phyloP scores from a whole-genome alignment of 805 yeast species.

The Wickerhamomyces bovis region DNA sequence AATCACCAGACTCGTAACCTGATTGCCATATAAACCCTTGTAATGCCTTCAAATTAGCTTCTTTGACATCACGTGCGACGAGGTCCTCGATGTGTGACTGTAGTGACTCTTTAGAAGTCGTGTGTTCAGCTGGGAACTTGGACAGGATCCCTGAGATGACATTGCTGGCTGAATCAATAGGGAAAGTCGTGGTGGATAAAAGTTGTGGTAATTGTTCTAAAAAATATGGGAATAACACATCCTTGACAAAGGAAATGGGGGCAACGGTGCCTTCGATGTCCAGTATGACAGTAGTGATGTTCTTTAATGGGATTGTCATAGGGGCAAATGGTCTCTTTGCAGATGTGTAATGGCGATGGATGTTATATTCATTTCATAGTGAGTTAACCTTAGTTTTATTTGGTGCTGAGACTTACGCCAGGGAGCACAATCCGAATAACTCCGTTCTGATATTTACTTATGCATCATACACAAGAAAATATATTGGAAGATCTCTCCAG shows the following conservation, averaged over 20 bases:
- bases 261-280: constrained; percentile 94
- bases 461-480: no score
- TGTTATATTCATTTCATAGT: no score
- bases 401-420: no score
- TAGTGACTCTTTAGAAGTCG: constrained; percentile 27
- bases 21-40: constrained; percentile 81
- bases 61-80: constrained; percentile 68
- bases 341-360: no score
- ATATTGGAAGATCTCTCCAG: no score
- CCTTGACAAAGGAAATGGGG: constrained; percentile 84
- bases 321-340: no score
- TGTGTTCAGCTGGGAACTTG: constrained; percentile 18
- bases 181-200: constrained; percentile 25
- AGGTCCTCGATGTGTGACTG: constrained; percentile 45
- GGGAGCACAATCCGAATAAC: no score
- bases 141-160: constrained; percentile 19
- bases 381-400: no score
- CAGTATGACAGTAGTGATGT: constrained; percentile 35
- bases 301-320: not conserved
- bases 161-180: constrained; percentile 21
- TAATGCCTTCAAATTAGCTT: constrained; percentile 64
- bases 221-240: constrained; percentile 72
- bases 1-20: constrained; percentile 74
- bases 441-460: no score
- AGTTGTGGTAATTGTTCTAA: constrained; percentile 40